phyloP scores from a whole-genome alignment of 768 basidiomycete genomes.

The Hericium erinaceus region DNA sequence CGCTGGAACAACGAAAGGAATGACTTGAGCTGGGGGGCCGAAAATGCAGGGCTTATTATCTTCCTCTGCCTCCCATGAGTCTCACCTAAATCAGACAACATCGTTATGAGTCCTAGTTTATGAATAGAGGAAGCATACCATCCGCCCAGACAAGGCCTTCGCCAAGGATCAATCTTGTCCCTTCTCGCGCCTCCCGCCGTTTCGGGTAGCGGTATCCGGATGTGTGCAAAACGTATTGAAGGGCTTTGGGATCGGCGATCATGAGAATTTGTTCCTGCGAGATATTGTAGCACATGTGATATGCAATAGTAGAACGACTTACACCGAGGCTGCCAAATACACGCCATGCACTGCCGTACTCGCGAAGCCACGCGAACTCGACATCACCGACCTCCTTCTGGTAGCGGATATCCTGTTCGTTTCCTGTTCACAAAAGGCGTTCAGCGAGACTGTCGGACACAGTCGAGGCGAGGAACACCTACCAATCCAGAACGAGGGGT shows the following conservation, averaged over 20 bases:
- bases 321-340: constrained; percentile 13
- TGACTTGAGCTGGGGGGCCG: constrained; percentile 12
- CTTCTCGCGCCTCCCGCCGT: constrained; percentile 4
- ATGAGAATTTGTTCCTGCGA: constrained; percentile 1
- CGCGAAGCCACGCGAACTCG: constrained; percentile 7
- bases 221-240: constrained; percentile 21
- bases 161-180: constrained; percentile 14
- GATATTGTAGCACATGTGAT: background rate
- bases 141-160: constrained; percentile 9
- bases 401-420: background rate
- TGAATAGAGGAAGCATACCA: constrained; percentile 5
- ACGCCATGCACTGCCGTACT: constrained; percentile 10
- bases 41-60: constrained; percentile 18
- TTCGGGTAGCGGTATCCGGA: constrained; percentile 20
- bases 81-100: constrained; percentile 4
- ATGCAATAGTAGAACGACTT: background rate
- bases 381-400: background rate
- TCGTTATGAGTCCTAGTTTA: background rate
- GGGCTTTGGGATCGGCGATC: constrained; percentile 10
- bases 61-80: constrained; percentile 16
- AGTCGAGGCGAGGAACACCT: background rate
- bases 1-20: constrained; percentile 17
- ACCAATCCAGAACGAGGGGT: background rate
- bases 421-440: background rate
- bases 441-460: background rate